Evolutionary conservation across 176 grass and related monocot genomes (phyloP), one percentile per base, ranked within the genome.

Genomic region (Rhynchospora tenuis): DNA sequence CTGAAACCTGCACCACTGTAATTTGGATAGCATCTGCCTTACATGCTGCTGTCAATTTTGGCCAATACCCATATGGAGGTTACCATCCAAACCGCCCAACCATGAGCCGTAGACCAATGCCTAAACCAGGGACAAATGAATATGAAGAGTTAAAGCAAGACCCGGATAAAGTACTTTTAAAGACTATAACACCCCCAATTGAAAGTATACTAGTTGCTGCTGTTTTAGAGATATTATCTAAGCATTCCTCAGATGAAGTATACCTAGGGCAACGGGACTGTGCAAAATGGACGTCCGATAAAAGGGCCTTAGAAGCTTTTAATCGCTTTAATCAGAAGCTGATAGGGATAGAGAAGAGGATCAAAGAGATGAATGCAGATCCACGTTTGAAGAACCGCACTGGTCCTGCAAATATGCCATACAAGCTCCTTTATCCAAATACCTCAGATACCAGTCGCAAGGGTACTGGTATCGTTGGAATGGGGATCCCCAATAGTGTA

Each of bases 21-120:
- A 94, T 94, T 66, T 94, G 93, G 93, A 50, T 92, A 2, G 90
- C 90, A 10, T 94, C 90, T 9, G 93, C 93, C 42, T 83, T 92
- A 46, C 93, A 94, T 74, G 93, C 93, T 0, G 93, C 93, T 5
- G 88, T 94, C 42, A 94, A 94, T 83, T 94, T 90, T 1, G 90
- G 90, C 1, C 88, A 90, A 78, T 94, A 92, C 59, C 86, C 88
- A 1, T 94, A 94, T 64, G 93, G 84, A 0, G 93, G 93, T 14
- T 94, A 92, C 84, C 81, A 83, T 23, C 93, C 90, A 14, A 94
- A 92, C 84, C 81, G 93, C 4, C 93, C 93, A 6, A 94, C 93
- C 0, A 73, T 88, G 16, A 94, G 90, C 74, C 90, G 93, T 3
- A 80, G 50, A 2, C 11, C 3, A 0, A 94, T 94, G 93, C 93